phyloP scores from a whole-genome alignment of 2,329 filamentous ascomycete species.

The Torrubiella hemipterigena region DNA sequence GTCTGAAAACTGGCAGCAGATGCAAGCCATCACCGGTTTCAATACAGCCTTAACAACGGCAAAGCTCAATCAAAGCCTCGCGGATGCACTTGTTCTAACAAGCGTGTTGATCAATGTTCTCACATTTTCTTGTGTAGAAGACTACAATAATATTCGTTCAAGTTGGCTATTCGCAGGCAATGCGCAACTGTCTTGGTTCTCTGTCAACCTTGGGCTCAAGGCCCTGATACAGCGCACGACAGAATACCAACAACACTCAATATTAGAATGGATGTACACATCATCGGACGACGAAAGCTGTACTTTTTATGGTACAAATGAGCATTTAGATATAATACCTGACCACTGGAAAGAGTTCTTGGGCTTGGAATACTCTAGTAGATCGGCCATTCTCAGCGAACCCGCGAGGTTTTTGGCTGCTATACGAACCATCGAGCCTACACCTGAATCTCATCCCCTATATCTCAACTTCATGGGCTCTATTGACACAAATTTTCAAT shows the following conservation, averaged over 20 bases:
- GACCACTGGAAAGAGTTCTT: not conserved
- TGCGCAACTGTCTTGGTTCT: not conserved
- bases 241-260: not conserved
- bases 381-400: not conserved
- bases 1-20: not conserved
- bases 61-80: not conserved
- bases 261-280: not conserved
- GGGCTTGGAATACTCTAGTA: not conserved
- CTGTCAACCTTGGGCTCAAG: not conserved
- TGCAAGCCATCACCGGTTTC: not conserved
- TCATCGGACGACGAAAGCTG: not conserved
- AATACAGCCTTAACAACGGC: not conserved
- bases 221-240: not conserved
- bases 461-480: not conserved
- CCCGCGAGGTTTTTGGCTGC: not conserved
- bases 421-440: not conserved
- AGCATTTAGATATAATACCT: too few species aligned
- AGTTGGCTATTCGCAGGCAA: not conserved
- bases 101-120: not conserved
- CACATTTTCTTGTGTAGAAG: not conserved
- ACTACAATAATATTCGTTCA: not conserved
- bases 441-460: not conserved
- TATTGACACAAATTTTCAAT: not conserved
- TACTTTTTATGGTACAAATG: not conserved
- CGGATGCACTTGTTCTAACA: not conserved